Evolutionary conservation across 2,329 filamentous ascomycete species (phyloP), one percentile per base, ranked within the genome.

Genomic region (Myriangium duriaei): DNA sequence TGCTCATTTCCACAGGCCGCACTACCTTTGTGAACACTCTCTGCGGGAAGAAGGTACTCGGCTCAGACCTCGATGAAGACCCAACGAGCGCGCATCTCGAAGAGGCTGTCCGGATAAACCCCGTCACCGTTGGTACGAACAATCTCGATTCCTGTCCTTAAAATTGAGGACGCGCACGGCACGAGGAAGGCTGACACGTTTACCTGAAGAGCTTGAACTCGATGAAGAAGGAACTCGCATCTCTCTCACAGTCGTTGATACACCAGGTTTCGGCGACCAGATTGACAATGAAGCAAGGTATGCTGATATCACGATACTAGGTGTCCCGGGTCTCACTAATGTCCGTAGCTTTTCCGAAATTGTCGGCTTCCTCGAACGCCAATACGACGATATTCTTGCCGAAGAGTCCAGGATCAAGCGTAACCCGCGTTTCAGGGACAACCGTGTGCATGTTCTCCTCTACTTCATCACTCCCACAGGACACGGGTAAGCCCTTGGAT

Each of bases 401-500:
- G 88, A 96, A 69, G 91, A 98, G 71, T 96, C 91, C 55, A 85
- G 91, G 71, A 98, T 98, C 74, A 98, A 98, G 83, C 91, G 91
- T 86, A 98, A 98, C 71, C 91, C 91, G 53, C 80, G 91, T 57
- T 98, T 98, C 81, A 81, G 91, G 59, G 91, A 98, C 69, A 96
- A 98, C 70, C 84, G 91, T 69, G 85, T 98, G 34, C 91, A 98
- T 59, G 91, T 87, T 51, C 78, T 98, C 61, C 79, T 98, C 55
- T 98, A 98, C 74, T 98, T 98, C 64, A 96, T 98, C 71, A 93
- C 91, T 49, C 91, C 91, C 33, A 98, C 91, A 45, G 91, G 91
- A 55, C 86, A 95, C 62, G 87, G 81, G 43, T 45, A 42, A 39
- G 41, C 32, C 21, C 6, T n/a, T 26, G 21, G 7, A 12, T 11